These are phyloP conservation scores for Malus fusca DNA, from an alignment of 306 rosid genomes.

Conservation along the genomic window DNA sequence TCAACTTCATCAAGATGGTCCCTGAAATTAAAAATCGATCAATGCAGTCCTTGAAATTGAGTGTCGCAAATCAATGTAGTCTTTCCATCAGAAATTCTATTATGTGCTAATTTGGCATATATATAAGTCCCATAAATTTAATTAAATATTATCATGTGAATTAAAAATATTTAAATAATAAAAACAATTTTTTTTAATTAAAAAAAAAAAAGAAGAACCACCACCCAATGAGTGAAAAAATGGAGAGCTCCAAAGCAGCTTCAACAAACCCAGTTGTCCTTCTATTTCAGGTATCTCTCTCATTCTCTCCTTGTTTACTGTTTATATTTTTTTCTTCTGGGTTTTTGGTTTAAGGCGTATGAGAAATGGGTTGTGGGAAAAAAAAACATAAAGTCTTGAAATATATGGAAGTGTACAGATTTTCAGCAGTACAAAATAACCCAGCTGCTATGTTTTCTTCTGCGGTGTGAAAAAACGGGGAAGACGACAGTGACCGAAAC, in stretches of 20 bases:
- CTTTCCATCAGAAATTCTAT: no score
- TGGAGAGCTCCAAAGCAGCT: conserved; percentile 61
- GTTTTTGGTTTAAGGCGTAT: background rate
- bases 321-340: background rate
- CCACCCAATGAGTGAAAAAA: background rate
- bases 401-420: background rate
- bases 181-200: no score
- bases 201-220: no score
- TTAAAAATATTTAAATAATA: no score
- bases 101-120: no score
- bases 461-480: conserved; percentile 43
- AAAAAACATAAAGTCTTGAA: background rate
- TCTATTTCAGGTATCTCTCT: conserved; percentile 34
- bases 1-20: no score
- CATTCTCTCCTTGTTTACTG: background rate
- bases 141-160: no score
- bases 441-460: conserved; percentile 23
- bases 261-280: conserved; percentile 46
- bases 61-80: no score
- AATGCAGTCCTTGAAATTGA: no score
- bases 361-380: background rate
- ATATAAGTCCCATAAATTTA: no score
- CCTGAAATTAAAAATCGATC: no score
- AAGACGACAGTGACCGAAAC: conserved; percentile 35
- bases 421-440: background rate